Conservation (phyloP, 2,329 filamentous ascomycete genomes). For the Fusarium sp. region DNA sequence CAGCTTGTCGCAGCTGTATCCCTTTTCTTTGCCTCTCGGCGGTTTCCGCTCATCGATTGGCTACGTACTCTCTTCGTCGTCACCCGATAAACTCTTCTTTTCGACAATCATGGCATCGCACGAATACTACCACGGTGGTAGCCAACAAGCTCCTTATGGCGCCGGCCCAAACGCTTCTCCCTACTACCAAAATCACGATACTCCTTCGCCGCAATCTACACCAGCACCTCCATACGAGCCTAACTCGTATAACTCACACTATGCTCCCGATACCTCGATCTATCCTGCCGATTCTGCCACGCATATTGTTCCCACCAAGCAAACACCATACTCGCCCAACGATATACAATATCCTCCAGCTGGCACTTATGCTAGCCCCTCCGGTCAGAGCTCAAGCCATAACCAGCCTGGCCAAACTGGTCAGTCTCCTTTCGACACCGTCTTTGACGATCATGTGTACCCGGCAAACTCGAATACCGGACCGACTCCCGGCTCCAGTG, state of each 20-base stretch:
- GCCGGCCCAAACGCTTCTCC: conserved; percentile 56
- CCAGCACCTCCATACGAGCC: conserved; percentile 55
- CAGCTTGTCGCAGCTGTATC: conserved; percentile 24
- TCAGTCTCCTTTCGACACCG: conserved; percentile 71
- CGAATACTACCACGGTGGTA: conserved; percentile 71
- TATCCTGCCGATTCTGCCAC: conserved; percentile 36
- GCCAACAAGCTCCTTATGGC: conserved; percentile 54
- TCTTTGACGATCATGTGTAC: conserved; percentile 77
- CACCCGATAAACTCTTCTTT: conserved; percentile 14
- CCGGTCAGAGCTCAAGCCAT: conserved; percentile 42
- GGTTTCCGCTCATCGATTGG: conserved; percentile 25
- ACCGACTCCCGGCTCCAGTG: conserved; percentile 51
- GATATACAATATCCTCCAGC: conserved; percentile 38
- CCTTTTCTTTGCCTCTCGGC: conserved; percentile 41
- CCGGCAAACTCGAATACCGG: conserved; percentile 63
- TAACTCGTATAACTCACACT: conserved; percentile 49
- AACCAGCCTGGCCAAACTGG: conserved; percentile 52
- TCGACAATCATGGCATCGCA: conserved; percentile 67
- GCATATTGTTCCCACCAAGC: conserved; percentile 35
- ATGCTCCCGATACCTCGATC: conserved; percentile 39
- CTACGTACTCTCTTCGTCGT: conserved; percentile 21
- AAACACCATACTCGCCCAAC: conserved; percentile 41
- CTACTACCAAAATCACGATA: conserved; percentile 55
- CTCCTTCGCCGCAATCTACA: conserved; percentile 57
- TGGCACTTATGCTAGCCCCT: conserved; percentile 43